Evolutionary conservation across 306 rosid species (phyloP), one percentile per base, ranked within the genome.

Genomic region (Pyrus bretschneideri): DNA sequence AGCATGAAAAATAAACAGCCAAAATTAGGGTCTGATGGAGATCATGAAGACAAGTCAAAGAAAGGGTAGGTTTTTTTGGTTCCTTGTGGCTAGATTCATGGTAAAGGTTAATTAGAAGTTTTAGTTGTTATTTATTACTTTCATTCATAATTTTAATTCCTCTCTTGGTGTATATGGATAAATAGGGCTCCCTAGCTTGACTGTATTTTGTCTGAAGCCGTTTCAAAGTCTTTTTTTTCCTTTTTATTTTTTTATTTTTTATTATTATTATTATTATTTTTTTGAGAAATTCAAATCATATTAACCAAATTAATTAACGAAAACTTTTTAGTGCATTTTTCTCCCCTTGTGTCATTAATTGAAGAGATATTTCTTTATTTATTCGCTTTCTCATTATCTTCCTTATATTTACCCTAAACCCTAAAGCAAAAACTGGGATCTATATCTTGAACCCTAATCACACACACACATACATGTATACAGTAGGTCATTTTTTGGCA

Each of bases 61-160:
- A 90, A 91, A 87, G 91, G 66, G 98, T 94, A 86, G 70, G 96
- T 84, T 77, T 62, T 18, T 61, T 71, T 27, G 45, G 59, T 62
- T 72, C 25, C 35, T 54, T 57, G 14, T 73, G 4, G 27, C 57
- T 57, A 23, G 35, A 58, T 74, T 61, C 60, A 44, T 74, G 70
- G 78, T 44, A 12, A 62, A 62, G 31, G 61, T 74, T 35, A 74
- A 45, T 27, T 11, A 61, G 18, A 13, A 45, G 70, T 60, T 45
- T 27, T 62, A 30, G 49, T n/a, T n/a, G 38, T 40, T 27, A 23
- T 1, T 25, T 60, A 12, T 60, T 60, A 60, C 31, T 22, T 60
- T 60, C 25, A 30, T 11, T 12, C 66, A 60, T 52, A 40, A 31
- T 30, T 58, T 38, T 6, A 33, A 33, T 33, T 38, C 55, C 25